Evolutionary conservation across 495 filamentous ascomycete genomes (phyloP).

Genomic region (Poronia punctata): DNA sequence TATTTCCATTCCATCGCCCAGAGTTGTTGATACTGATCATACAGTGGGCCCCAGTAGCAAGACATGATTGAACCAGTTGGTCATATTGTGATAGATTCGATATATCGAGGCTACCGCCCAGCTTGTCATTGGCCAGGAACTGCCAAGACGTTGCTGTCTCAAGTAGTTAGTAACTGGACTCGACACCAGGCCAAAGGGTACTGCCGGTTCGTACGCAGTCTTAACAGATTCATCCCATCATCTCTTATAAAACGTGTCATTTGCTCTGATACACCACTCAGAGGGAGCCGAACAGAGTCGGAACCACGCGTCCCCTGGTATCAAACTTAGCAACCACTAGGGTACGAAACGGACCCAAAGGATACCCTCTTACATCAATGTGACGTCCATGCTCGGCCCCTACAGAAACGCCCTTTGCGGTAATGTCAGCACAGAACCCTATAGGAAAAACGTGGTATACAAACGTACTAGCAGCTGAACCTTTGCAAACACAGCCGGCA

Average conservation of each 20-base stretch:
- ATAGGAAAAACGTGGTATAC: neutral
- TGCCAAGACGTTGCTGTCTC: constrained; percentile 46
- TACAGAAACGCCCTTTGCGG: constrained; percentile 33
- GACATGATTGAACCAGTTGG: constrained; percentile 50
- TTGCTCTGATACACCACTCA: constrained; percentile 37
- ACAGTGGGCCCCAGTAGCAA: constrained; percentile 48
- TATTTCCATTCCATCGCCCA: constrained; percentile 51
- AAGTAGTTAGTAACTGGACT: neutral
- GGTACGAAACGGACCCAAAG: neutral
- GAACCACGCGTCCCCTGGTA: constrained; percentile 28
- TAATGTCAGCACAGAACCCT: neutral
- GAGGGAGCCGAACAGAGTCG: constrained; percentile 26
- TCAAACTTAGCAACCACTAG: constrained; percentile 10
- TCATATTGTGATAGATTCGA: constrained; percentile 49
- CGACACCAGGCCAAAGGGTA: neutral
- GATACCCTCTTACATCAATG: constrained; percentile 33
- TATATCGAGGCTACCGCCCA: constrained; percentile 35
- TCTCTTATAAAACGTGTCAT: constrained; percentile 47
- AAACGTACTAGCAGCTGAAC: constrained; percentile 28
- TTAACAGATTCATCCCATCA: constrained; percentile 45
- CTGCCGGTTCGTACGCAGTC: constrained; percentile 36
- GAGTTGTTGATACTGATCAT: constrained; percentile 51
- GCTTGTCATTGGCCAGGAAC: constrained; percentile 40
- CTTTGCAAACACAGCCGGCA: constrained; percentile 20
- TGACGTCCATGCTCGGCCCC: constrained; percentile 48